Evolutionary conservation across 2,329 filamentous ascomycete genomes (phyloP).

Genomic region (Fusarium nematophilum): DNA sequence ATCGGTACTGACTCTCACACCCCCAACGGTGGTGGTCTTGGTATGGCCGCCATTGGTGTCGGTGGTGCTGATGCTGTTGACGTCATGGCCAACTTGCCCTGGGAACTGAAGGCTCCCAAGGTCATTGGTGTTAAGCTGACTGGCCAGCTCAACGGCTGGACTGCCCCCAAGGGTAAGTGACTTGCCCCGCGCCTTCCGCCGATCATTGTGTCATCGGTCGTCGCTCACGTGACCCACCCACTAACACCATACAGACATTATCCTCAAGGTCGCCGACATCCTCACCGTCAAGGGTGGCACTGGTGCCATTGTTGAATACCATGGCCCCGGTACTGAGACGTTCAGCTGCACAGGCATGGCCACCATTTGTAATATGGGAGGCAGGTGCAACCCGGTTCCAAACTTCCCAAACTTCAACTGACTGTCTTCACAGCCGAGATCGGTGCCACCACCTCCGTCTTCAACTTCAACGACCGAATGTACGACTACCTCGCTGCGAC

Average conservation of each 20-base stretch:
- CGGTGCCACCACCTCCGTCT: slow-evolving; percentile 90
- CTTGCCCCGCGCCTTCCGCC: background rate
- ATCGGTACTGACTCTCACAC: slow-evolving; percentile 99
- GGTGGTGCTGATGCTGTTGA: slow-evolving; percentile 98
- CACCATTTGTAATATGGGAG: slow-evolving; percentile 78
- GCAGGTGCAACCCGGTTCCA: slow-evolving; percentile 13
- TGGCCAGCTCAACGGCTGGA: slow-evolving; percentile 90
- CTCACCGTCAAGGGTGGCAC: slow-evolving; percentile 98
- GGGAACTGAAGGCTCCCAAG: slow-evolving; percentile 98
- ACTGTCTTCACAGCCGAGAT: slow-evolving; percentile 65
- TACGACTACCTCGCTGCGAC: slow-evolving; percentile 94
- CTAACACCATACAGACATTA: slow-evolving; percentile 74
- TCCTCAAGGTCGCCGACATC: slow-evolving; percentile 96
- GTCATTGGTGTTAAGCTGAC: slow-evolving; percentile 96
- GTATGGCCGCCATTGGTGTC: slow-evolving; percentile 94
- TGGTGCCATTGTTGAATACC: slow-evolving; percentile 86
- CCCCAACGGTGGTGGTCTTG: slow-evolving; percentile 95
- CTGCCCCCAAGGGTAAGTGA: slow-evolving; percentile 84
- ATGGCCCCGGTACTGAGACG: slow-evolving; percentile 67
- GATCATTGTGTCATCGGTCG: background rate
- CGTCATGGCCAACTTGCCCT: slow-evolving; percentile 96
- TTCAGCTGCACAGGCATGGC: slow-evolving; percentile 91
- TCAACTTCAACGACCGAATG: slow-evolving; percentile 99
- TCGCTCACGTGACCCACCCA: background rate
- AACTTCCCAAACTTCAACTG: slow-evolving; percentile 8